phyloP scores from a whole-genome alignment of 139 green algal genomes.

The Picochlorum sp. region DNA sequence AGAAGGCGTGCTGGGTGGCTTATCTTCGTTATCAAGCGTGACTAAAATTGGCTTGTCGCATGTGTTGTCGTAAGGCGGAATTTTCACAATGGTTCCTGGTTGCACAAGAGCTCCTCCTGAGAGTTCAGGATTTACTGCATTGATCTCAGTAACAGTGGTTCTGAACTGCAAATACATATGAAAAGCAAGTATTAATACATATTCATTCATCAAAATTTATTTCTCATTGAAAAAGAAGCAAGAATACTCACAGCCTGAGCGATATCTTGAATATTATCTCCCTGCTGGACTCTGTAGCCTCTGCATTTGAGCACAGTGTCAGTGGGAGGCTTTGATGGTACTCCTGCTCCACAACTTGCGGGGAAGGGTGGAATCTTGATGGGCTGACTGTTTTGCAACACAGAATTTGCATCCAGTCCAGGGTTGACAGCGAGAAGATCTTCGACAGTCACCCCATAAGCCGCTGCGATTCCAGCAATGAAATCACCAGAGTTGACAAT shows the following conservation, averaged over 20 bases:
- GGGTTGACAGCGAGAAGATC: slow-evolving; percentile 17
- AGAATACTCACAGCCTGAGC: no score
- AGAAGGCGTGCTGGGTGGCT: not conserved
- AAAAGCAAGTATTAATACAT: not conserved
- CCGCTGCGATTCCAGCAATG: slow-evolving; percentile 10
- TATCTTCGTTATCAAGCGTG: not conserved
- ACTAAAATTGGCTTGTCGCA: not conserved
- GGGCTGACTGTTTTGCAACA: slow-evolving; percentile 7
- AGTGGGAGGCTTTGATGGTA: not conserved
- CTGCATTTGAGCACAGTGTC: slow-evolving; percentile 13
- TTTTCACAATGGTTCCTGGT: slow-evolving; percentile 9
- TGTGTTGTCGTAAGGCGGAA: slow-evolving; percentile 7
- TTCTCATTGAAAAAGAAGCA: not conserved
- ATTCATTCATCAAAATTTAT: slow-evolving; percentile 2
- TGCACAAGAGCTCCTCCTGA: not conserved
- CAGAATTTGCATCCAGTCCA: not conserved
- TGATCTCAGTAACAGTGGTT: slow-evolving; percentile 6
- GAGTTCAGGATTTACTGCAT: slow-evolving; percentile 6
- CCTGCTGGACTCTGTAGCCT: not conserved
- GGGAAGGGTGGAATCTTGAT: slow-evolving; percentile 18
- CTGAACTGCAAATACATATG: slow-evolving; percentile 7
- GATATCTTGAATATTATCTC: slow-evolving; percentile 11
- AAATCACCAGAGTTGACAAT: slow-evolving; percentile 7
- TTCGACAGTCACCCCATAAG: not conserved
- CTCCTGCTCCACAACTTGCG: slow-evolving; percentile 10